These are phyloP conservation scores for Syzygium aromaticum DNA, from an alignment of 345 rosid species.

Conservation along the genomic window DNA sequence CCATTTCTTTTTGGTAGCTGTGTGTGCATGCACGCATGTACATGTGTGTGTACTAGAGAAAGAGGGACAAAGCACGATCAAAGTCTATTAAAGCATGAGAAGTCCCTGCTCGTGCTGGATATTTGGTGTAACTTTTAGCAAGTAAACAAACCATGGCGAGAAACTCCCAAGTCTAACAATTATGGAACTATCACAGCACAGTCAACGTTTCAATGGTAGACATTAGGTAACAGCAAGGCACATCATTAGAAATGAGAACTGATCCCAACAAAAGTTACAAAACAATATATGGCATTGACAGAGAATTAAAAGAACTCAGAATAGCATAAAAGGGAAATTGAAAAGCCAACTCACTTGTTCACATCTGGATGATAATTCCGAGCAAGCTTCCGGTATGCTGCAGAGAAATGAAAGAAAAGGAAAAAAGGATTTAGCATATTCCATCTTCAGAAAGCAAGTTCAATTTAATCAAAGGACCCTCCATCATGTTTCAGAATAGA, in stretches of 20 bases:
- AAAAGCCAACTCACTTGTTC: constrained; percentile 63
- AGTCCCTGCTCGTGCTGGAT: background rate
- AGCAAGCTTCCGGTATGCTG: constrained; percentile 98
- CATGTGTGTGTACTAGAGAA: background rate
- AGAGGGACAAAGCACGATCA: background rate
- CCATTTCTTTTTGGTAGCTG: background rate
- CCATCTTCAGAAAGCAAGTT: background rate
- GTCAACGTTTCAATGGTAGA: background rate
- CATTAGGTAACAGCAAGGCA: background rate
- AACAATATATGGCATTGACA: background rate
- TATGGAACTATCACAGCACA: background rate
- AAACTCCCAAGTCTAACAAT: background rate
- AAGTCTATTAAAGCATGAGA: background rate
- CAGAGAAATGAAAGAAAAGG: constrained; percentile 1
- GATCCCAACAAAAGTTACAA: background rate
- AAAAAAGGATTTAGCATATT: background rate
- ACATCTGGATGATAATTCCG: constrained; percentile 96
- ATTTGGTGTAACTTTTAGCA: background rate
- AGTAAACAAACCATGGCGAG: background rate
- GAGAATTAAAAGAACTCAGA: background rate
- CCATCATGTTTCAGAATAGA: background rate
- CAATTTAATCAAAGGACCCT: background rate
- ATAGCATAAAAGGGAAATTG: background rate
- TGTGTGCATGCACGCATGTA: fast-evolving
- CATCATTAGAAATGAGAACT: background rate